These are phyloP conservation scores for Fremontodendron californicum DNA, from an alignment of 345 rosid genomes.

Conservation along the genomic window DNA sequence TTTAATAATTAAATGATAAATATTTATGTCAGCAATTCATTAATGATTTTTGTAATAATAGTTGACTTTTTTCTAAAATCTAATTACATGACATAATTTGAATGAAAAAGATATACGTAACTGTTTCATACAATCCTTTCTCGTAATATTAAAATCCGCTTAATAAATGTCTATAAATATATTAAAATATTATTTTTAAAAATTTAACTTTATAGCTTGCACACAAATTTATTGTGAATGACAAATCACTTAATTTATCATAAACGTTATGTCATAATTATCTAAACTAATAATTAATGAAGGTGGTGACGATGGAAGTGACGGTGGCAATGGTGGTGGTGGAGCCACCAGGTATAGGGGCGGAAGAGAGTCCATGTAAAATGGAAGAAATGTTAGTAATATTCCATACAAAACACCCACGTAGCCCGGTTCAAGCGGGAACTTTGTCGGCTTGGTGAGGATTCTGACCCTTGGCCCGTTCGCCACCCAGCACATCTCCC, in stretches of 20 bases:
- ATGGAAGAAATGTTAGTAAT: conserved; percentile 16
- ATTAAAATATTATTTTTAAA: no score
- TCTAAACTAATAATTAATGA: not conserved
- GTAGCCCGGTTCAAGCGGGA: conserved; percentile 35
- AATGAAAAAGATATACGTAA: no score
- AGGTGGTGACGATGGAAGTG: not conserved
- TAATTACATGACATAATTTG: no score
- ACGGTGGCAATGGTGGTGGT: conserved; percentile 18
- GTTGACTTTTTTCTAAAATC: no score
- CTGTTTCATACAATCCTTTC: no score
- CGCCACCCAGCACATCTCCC: conserved; percentile 12
- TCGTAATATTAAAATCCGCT: no score
- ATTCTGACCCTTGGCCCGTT: conserved; percentile 7
- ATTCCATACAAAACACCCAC: conserved; percentile 28
- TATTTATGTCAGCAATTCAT: no score
- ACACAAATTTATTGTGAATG: not conserved
- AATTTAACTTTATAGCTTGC: no score
- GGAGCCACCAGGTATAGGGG: conserved; percentile 27
- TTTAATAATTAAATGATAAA: no score
- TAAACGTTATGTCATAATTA: not conserved
- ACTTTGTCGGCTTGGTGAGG: conserved; percentile 42
- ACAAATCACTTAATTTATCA: not conserved
- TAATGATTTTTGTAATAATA: no score
- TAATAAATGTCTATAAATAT: no score
- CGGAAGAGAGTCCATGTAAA: conserved; percentile 13